These are phyloP conservation scores for Trichoderma gamsii DNA, from an alignment of 495 filamentous ascomycete genomes.

Conservation along the genomic window DNA sequence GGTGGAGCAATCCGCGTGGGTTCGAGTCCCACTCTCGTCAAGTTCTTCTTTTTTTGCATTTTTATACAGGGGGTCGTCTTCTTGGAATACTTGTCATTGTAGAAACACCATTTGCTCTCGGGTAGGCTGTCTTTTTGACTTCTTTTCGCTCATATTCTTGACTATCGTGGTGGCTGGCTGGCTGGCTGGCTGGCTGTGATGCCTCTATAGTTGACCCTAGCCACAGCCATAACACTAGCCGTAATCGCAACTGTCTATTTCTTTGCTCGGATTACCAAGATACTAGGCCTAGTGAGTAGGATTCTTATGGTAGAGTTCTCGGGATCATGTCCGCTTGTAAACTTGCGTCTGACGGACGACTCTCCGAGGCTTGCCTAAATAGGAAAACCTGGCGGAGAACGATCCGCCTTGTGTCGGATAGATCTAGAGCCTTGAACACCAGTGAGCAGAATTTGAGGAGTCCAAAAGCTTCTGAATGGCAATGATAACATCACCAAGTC, in stretches of 20 bases:
- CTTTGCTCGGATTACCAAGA: neutral
- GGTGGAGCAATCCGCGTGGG: conserved; percentile 37
- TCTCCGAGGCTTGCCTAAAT: neutral
- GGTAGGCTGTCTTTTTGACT: no score
- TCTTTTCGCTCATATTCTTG: no score
- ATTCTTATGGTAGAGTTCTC: neutral
- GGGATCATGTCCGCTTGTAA: neutral
- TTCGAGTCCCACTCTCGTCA: conserved; percentile 38
- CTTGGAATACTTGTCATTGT: neutral
- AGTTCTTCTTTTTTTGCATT: conserved; percentile 4
- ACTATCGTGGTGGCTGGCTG: no score
- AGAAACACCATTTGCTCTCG: no score
- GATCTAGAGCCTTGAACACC: neutral
- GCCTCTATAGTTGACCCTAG: no score
- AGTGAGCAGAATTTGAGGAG: neutral
- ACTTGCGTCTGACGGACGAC: neutral
- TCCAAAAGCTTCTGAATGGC: neutral
- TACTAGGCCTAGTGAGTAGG: neutral
- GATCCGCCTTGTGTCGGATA: neutral
- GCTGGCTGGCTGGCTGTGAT: no score
- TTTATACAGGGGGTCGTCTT: neutral
- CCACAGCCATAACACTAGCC: no score
- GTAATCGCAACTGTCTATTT: no score
- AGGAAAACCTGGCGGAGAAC: neutral
- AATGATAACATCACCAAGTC: no score